Base-by-base conservation (phyloP, 2,329 filamentous ascomycete species). In the Alternaria viburni region DNA sequence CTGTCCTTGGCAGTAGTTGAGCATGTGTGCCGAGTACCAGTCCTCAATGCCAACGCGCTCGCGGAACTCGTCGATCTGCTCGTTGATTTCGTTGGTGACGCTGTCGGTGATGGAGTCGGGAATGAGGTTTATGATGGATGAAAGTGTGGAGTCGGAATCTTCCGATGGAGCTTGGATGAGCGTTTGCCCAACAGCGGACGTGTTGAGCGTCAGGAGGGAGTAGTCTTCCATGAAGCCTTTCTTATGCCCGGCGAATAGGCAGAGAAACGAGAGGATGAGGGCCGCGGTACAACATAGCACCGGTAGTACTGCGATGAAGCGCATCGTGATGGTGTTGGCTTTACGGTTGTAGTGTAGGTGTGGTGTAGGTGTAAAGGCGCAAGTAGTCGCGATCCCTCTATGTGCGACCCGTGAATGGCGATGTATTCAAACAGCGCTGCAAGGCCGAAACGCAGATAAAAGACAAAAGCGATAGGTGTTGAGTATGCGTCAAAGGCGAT, bases 1-100 rank as follows among this genome's bases (percentile, higher is more conserved):
- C 68, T 79, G 80, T 58, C 84, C 84, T 62, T 79, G 82, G 79
- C 89, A 90, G 79, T 86, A 87, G 74, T 86, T 83, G 78, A 89
- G 84, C 59, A 90, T 72, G 74, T 90, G 87, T 15, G 86, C 81
- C 19, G 83, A 85, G 79, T 90, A 90, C 77, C 87, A 90, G 75
- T 89, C 85, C 44, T 86, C 81, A 36, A 89, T 81, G 41, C 86
- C 85, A 15, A 89, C 77, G 17, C 81, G 76, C 49, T 82, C 74
- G 19, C 84, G 82, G 25, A 86, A 73, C 59, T 84, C 76, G 70
- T 84, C 79, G 58, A 86, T 75, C 41, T 79, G 75, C 58, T 79
- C 71, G 61, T 81, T 69, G 66, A 78, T 74, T 41, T 62, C 55
- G 11, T 60, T 49, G 46, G 66, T 75, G 57, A 83, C 69, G 61